Evolutionary conservation across 1,284 basidiomycete species (phyloP).

Genomic region (Fomitopsis schrenkii): DNA sequence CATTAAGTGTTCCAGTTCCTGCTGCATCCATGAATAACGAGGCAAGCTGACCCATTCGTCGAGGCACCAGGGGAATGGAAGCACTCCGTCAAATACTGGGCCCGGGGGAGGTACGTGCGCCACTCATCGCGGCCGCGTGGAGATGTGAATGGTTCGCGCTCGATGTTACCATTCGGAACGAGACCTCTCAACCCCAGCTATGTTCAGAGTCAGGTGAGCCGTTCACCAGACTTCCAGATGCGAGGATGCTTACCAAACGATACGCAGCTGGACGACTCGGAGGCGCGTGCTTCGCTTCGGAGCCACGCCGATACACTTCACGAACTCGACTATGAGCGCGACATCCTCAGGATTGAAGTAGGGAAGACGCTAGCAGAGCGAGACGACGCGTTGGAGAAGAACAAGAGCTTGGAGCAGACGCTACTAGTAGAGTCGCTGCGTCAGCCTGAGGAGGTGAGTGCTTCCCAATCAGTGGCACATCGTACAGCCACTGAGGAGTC

Average conservation of each 20-base stretch:
- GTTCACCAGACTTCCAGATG: background rate
- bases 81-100: background rate
- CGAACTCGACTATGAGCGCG: background rate
- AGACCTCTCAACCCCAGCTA: background rate
- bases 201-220: background rate
- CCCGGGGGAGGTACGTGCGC: background rate
- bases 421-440: background rate
- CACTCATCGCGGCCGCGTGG: too few relatives aligned
- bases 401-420: background rate
- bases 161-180: background rate
- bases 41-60: background rate
- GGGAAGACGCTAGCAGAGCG: background rate
- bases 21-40: background rate
- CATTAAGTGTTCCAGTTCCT: too few relatives aligned
- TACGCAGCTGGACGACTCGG: background rate
- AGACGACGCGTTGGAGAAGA: background rate
- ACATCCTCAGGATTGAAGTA: background rate
- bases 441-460: background rate
- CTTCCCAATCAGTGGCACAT: background rate
- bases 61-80: background rate
- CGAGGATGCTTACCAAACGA: background rate
- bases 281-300: background rate
- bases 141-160: background rate
- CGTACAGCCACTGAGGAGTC: too few relatives aligned
- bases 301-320: background rate